Evolutionary conservation across 768 basidiomycete genomes (phyloP), one percentile per base, ranked within the genome.

Genomic region (Amanita subjunquillea): DNA sequence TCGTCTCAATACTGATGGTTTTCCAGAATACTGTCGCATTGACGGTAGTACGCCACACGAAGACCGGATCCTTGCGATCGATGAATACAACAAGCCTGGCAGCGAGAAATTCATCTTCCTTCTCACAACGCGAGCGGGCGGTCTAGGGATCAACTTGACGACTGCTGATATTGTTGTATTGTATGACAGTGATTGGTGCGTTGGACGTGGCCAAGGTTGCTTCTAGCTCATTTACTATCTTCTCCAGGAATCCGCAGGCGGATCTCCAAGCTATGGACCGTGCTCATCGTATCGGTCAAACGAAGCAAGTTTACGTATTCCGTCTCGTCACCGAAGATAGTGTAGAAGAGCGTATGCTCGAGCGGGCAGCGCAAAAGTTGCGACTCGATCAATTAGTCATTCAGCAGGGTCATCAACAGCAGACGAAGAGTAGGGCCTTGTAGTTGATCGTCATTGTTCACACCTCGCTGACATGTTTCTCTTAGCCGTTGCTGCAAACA

Each of bases 211-310:
- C 20, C 10, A 25, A 22, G 17, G 7, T 44, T 6, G 23, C 23
- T 27, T 51, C 7, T 20, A 12, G 47, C 9, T 27, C 29, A 23
- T 15, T 49, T 10, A 12, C 43, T 20, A 9, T 30, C n/a, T 25
- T 43, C 5, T 41, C 17, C 58, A 91, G 87, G 92, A 99, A 98
- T 66, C 95, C 96, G 1, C 96, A 99, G 70, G 96, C 95, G 2
- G 96, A 99, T 72, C 69, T 99, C 43, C 96, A 99, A 65, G 96
- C 96, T 4, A 97, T 96, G 95, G 93, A 98, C 63, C 88, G 92
- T 53, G 94, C 94, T 0, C 93, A 95, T 70, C 88, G 92, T 53
- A 95, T 95, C 56, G 93, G 93, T 3, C 93, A 97, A 69, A 95
- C 90, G 42, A 97, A 95, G 69, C 93, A 97, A 67, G 94, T 96